Percentiles rank a stretch among this genome's conserved stretches.
Conservation (phyloP, 2,329 filamentous ascomycete species). For the Elsinoe fawcettii region DNA sequence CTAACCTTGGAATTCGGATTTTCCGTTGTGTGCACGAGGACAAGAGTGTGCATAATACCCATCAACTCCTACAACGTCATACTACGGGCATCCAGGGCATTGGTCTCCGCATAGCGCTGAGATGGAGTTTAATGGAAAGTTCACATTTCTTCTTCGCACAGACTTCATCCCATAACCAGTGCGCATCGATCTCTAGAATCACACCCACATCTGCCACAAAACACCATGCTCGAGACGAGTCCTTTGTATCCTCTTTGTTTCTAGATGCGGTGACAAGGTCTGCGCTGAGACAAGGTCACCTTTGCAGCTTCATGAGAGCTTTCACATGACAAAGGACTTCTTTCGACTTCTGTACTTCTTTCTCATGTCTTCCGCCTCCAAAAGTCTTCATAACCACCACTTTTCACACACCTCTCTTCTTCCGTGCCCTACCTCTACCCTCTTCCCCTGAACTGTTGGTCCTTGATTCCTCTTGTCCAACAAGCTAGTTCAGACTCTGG, state of each 20-base stretch:
- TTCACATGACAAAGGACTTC: constrained; percentile 8
- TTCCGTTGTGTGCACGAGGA: constrained; percentile 26
- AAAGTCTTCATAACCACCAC: background rate
- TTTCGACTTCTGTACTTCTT: background rate
- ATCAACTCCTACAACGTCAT: background rate
- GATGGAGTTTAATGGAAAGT: background rate
- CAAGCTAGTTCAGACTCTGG: background rate
- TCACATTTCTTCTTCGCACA: background rate
- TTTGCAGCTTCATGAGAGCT: background rate
- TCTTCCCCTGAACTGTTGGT: background rate
- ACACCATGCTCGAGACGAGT: background rate
- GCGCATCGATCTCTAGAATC: background rate
- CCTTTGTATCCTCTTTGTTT: constrained; percentile 4
- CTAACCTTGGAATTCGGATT: constrained; percentile 16
- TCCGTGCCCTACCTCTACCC: background rate
- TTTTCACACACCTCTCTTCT: background rate
- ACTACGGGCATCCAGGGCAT: background rate
- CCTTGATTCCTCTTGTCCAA: background rate
- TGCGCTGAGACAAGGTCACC: background rate
- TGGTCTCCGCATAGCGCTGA: background rate
- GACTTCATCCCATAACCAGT: background rate
- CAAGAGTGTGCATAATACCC: constrained; percentile 25
- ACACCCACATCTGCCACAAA: background rate
- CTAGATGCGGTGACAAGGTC: background rate
- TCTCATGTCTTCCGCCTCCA: background rate